Evolutionary conservation across 345 rosid species (phyloP).

Genomic region (Ailanthus altissimus): DNA sequence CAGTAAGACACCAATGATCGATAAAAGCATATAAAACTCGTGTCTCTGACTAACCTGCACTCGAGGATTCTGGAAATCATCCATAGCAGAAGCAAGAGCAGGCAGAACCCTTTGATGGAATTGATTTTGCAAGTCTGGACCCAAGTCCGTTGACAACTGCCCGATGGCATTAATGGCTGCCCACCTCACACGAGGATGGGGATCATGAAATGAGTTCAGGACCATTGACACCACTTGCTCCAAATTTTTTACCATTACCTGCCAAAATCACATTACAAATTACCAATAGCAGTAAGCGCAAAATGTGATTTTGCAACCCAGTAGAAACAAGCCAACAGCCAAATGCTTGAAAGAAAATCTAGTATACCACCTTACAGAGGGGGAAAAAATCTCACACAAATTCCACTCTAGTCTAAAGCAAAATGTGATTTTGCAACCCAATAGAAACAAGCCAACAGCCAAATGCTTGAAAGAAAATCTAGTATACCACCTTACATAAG

Average conservation of each 20-base stretch:
- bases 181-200: conserved; percentile 98
- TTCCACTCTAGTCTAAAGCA: background rate
- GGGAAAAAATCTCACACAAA: background rate
- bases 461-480: background rate
- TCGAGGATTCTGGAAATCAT: conserved; percentile 94
- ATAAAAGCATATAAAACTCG: background rate
- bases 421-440: background rate
- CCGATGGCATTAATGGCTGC: conserved; percentile 99
- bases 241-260: conserved; percentile 93
- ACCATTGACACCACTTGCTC: conserved; percentile 91
- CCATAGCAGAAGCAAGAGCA: conserved; percentile 89
- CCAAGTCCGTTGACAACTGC: conserved; percentile 96
- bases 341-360: background rate
- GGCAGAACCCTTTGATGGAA: conserved; percentile 87
- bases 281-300: conserved; percentile 1
- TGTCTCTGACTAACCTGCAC: conserved; percentile 68
- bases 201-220: conserved; percentile 75
- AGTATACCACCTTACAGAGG: background rate
- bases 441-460: background rate
- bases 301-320: background rate
- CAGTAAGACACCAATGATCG: background rate
- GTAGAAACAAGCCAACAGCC: background rate
- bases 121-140: conserved; percentile 97
- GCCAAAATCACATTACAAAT: conserved; percentile 15
- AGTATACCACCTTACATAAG: background rate